These are phyloP conservation scores for Colletotrichum acutatum DNA, from an alignment of 2,329 filamentous ascomycete species.

Conservation along the genomic window DNA sequence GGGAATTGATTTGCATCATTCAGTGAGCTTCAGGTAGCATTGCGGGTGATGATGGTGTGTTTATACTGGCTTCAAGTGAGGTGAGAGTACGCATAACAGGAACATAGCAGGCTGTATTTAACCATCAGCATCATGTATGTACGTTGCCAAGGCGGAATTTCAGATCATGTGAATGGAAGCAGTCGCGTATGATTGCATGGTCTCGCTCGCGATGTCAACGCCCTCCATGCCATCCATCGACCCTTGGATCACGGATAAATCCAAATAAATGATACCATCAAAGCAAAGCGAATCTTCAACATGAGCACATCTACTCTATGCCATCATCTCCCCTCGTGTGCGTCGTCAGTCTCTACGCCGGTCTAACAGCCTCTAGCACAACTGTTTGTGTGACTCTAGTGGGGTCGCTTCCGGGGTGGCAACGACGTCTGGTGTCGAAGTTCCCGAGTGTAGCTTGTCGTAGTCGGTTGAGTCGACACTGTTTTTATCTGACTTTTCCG, in stretches of 20 bases:
- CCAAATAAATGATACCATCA: not conserved
- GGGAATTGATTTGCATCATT: no score
- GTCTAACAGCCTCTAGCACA: slow-evolving; percentile 21
- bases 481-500: slow-evolving; percentile 12
- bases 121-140: not conserved
- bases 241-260: not conserved
- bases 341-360: slow-evolving; percentile 1
- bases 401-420: slow-evolving; percentile 46
- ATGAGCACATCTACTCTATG: not conserved
- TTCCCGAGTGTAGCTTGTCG: slow-evolving; percentile 35
- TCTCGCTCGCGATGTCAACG: slow-evolving; percentile 8
- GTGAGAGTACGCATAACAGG: no score
- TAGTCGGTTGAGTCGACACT: slow-evolving; percentile 34
- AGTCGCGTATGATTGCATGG: not conserved
- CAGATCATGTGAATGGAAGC: not conserved
- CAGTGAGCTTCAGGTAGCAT: no score
- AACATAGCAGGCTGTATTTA: no score
- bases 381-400: slow-evolving; percentile 41
- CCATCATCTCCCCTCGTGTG: slow-evolving; percentile 9
- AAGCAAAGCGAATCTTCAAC: not conserved
- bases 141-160: not conserved
- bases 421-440: slow-evolving; percentile 31
- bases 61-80: no score
- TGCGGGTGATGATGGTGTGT: no score
- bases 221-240: not conserved